Conservation (phyloP, 495 filamentous ascomycete species). For the Neurospora africana region DNA sequence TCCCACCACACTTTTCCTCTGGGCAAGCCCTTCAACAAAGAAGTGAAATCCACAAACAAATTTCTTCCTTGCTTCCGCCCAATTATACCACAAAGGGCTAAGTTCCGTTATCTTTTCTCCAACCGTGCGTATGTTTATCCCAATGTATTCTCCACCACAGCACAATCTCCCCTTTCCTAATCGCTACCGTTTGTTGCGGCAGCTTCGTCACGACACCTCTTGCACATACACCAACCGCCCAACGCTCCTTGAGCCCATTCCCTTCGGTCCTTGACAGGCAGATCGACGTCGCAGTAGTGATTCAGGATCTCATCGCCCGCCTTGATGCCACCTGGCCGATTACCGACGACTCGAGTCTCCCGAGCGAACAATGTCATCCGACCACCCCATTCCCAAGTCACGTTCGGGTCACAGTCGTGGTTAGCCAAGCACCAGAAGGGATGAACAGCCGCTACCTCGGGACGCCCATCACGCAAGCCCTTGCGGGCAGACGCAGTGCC, state of each 20-base stretch:
- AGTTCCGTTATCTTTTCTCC: not conserved
- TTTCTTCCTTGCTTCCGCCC: not conserved
- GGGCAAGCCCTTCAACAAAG: not conserved
- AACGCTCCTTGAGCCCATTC: constrained; percentile 82
- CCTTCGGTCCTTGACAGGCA: constrained; percentile 67
- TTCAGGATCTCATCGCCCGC: constrained; percentile 77
- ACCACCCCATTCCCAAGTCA: constrained; percentile 87
- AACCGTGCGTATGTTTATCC: not conserved
- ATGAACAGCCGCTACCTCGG: constrained; percentile 63
- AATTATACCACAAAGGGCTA: not conserved
- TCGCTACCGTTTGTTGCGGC: constrained; percentile 1
- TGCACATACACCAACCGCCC: constrained; percentile 76
- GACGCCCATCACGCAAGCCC: constrained; percentile 57
- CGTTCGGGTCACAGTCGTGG: constrained; percentile 89
- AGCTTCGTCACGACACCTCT: constrained; percentile 54
- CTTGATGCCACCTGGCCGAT: constrained; percentile 45
- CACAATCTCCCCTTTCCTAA: not conserved
- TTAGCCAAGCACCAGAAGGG: constrained; percentile 61
- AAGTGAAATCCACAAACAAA: not conserved
- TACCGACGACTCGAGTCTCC: constrained; percentile 29
- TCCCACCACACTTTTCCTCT: not conserved
- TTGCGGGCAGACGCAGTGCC: constrained; percentile 81
- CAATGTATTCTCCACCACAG: not conserved
- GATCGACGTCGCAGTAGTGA: constrained; percentile 84
- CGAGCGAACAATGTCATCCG: constrained; percentile 58